Conservation (phyloP, 208 protist species). For the Leishmania guyanensis region DNA sequence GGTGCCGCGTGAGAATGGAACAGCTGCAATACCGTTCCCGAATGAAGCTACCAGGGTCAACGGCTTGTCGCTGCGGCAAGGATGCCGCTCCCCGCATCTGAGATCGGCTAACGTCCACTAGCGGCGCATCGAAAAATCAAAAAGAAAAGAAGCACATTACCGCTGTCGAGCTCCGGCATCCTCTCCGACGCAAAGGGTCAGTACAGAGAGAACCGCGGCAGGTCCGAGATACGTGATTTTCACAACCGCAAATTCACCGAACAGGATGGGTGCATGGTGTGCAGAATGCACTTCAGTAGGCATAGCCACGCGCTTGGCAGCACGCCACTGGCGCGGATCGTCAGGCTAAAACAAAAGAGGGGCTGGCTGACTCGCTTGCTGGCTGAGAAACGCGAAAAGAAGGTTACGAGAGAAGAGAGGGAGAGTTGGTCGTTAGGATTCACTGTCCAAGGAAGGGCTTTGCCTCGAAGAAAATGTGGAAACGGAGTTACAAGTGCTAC, state of each 20-base stretch:
- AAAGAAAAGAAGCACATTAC: neutral
- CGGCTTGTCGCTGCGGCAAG: too few species aligned
- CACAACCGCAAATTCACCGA: too few species aligned
- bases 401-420: too few species aligned
- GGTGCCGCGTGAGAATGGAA: slow-evolving; percentile 7
- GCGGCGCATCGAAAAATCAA: neutral
- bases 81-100: neutral
- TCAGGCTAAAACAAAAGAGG: neutral
- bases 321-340: slow-evolving; percentile 10
- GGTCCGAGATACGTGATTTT: too few species aligned
- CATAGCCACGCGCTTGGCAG: slow-evolving; percentile 1
- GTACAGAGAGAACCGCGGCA: too few species aligned
- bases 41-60: neutral
- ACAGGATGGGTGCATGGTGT: neutral
- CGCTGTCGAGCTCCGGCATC: neutral
- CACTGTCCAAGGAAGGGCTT: too few species aligned
- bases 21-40: neutral
- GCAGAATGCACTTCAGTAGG: neutral
- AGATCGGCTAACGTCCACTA: neutral
- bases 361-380: too few species aligned
- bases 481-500: too few species aligned
- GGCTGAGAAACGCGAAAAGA: too few species aligned
- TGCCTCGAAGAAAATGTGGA: too few species aligned
- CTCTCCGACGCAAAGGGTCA: neutral
- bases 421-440: too few species aligned